A percentile compares a stretch with the other conserved stretches of the same genome.
phyloP scores from a whole-genome alignment of 2,329 filamentous ascomycete genomes.

The Neobulgaria alba region DNA sequence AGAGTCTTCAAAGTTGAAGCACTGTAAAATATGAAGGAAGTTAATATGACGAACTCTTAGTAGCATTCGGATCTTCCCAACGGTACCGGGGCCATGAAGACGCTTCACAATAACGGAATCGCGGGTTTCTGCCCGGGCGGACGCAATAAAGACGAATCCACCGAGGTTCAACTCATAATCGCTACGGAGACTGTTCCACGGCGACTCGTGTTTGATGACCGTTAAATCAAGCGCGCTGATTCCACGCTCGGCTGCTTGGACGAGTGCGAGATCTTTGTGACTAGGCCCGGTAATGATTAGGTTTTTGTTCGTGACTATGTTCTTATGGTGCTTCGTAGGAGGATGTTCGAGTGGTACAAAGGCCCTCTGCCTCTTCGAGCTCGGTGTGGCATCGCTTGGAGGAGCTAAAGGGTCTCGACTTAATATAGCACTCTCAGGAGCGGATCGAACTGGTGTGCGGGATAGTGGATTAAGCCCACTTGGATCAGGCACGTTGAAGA shows the following conservation, averaged over 20 bases:
- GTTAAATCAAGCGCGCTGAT: background rate
- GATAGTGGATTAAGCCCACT: no score
- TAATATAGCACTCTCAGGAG: no score
- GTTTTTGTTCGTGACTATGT: background rate
- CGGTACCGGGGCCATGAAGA: background rate
- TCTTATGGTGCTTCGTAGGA: background rate
- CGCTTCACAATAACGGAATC: slow-evolving; percentile 1
- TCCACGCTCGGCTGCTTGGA: background rate
- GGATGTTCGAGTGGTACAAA: background rate
- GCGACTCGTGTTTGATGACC: background rate
- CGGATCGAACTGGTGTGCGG: no score
- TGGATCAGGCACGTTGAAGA: no score
- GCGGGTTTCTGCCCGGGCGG: background rate
- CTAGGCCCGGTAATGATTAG: no score
- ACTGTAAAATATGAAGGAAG: slow-evolving; percentile 2
- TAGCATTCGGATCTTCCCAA: slow-evolving; percentile 1
- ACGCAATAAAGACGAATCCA: slow-evolving; percentile 2
- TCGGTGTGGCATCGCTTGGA: background rate
- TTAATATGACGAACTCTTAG: slow-evolving; percentile 1
- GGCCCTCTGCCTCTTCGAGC: slow-evolving; percentile 1
- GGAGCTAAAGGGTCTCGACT: no score
- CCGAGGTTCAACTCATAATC: slow-evolving; percentile 1
- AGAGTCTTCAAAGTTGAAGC: no score
- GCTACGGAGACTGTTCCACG: slow-evolving; percentile 1
- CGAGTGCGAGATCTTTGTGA: background rate